Conservation (phyloP, 768 basidiomycete species). For the Thelephora aurantiotincta region DNA sequence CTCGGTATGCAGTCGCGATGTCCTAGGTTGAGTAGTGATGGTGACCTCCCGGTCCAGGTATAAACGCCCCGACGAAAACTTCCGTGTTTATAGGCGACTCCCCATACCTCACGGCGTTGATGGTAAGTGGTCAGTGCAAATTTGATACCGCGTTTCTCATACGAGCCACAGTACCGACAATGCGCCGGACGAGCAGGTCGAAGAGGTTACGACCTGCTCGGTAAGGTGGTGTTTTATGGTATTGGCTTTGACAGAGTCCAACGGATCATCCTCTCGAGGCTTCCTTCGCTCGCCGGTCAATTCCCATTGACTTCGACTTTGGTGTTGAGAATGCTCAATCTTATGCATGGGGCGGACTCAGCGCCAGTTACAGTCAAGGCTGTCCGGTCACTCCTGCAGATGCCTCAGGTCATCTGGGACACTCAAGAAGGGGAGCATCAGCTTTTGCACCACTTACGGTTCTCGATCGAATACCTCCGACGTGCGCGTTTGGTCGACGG, state of each 20-base stretch:
- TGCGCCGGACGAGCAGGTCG: slow-evolving; percentile 63
- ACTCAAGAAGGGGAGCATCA: slow-evolving; percentile 42
- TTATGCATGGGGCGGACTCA: slow-evolving; percentile 45
- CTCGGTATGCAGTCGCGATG: slow-evolving; percentile 24
- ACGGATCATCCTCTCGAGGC: slow-evolving; percentile 45
- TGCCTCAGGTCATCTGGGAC: slow-evolving; percentile 45
- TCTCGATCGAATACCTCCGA: slow-evolving; percentile 59
- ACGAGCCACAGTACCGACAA: slow-evolving; percentile 44
- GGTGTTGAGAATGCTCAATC: slow-evolving; percentile 46
- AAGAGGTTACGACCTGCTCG: slow-evolving; percentile 54
- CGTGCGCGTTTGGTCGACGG: slow-evolving; percentile 38
- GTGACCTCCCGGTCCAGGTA: slow-evolving; percentile 11
- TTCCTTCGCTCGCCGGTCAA: slow-evolving; percentile 45
- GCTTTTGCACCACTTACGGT: slow-evolving; percentile 49
- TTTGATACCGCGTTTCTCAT: slow-evolving; percentile 47
- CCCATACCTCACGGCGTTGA: slow-evolving; percentile 42
- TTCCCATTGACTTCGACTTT: slow-evolving; percentile 60
- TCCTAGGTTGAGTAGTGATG: not conserved
- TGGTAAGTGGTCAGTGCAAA: slow-evolving; percentile 45
- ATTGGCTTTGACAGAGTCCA: slow-evolving; percentile 48
- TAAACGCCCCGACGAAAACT: slow-evolving; percentile 61
- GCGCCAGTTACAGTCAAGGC: slow-evolving; percentile 33
- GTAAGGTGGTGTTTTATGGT: slow-evolving; percentile 64
- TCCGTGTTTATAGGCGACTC: slow-evolving; percentile 52
- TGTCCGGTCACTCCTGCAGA: slow-evolving; percentile 34